A percentile compares a stretch with the other conserved stretches of the same genome.
phyloP scores from a whole-genome alignment of 192 early-diverging fungal species.

The Spinellus fusiger region DNA sequence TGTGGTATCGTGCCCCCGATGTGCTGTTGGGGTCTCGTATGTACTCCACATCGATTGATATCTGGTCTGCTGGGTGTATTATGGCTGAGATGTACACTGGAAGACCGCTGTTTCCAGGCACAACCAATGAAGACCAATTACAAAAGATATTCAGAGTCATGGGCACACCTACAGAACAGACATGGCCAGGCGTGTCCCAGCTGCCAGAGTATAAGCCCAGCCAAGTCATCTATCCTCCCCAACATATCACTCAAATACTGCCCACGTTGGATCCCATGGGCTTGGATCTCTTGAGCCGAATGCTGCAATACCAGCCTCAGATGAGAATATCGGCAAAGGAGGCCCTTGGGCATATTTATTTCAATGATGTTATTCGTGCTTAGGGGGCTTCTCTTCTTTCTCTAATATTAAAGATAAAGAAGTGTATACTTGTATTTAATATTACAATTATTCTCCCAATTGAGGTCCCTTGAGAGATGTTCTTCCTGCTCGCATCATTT shows the following conservation, averaged over 20 bases:
- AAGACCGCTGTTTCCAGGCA: slow-evolving; percentile 75
- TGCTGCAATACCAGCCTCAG: slow-evolving; percentile 72
- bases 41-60: slow-evolving; percentile 94
- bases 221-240: slow-evolving; percentile 58
- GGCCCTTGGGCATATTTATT: slow-evolving; percentile 57
- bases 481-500: slow-evolving; percentile 81
- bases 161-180: slow-evolving; percentile 72
- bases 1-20: slow-evolving; percentile 98
- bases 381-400: not conserved
- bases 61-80: slow-evolving; percentile 98
- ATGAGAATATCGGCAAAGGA: slow-evolving; percentile 58
- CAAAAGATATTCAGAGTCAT: slow-evolving; percentile 72
- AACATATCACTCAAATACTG: slow-evolving; percentile 56
- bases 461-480: slow-evolving; percentile 35
- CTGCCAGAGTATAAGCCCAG: slow-evolving; percentile 66
- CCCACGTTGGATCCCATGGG: slow-evolving; percentile 71
- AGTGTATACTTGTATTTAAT: not conserved
- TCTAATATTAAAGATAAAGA: not conserved
- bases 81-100: slow-evolving; percentile 91
- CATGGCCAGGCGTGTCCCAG: slow-evolving; percentile 70
- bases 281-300: slow-evolving; percentile 64
- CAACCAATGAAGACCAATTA: slow-evolving; percentile 76
- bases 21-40: slow-evolving; percentile 90
- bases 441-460: slow-evolving; percentile 15
- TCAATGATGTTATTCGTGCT: slow-evolving; percentile 36